Base-by-base conservation (phyloP, 2,329 filamentous ascomycete species). In the Trichoderma sp. region DNA sequence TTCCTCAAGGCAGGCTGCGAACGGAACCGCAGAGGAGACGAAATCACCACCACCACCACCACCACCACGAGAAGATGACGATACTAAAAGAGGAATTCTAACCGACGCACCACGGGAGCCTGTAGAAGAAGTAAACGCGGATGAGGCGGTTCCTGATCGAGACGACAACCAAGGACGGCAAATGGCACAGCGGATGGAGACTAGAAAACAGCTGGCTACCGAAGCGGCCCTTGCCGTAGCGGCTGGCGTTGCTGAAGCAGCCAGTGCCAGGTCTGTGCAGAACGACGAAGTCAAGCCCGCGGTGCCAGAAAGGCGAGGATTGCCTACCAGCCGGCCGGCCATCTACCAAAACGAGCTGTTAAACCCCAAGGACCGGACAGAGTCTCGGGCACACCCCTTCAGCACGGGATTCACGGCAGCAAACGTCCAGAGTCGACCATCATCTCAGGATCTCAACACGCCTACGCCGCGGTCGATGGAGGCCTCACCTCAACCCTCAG, bases 381-480 rank as follows among this genome's bases (percentile, higher is more conserved):
- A 54, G 35, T 35, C 27, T 45, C 27, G 37, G 29, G 27, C 73
- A 4, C 63, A 60, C 32, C 57, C 60, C 4, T 39, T 66, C 15
- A 65, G n/a, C 68, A 29, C 70, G 69, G 74, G 76, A 7, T 78
- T 78, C 59, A 78, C 77, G 1, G 72, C 77, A 7, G 77, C 76
- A 32, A 78, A 78, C 59, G 22, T 67, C 7, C 72, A 70, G 35
- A 75, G 73, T 52, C 73, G 75, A 13, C 73, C 74, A 7, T 70
- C 74, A 2, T 77, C 76, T 1, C 70, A 69, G 9, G 76, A 76
- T 45, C 69, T 73, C 22, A 74, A 71, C 58, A 78, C 76, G 2
- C 75, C 76, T 13, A 74, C 71, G 9, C 72, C 71, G 8, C 64
- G 70, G 39, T 76, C 74, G 6, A 68, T 70, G 15, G 75, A 76